phyloP scores from a whole-genome alignment of 768 basidiomycete genomes.

The Pseudohyphozyma bogoriensis region DNA sequence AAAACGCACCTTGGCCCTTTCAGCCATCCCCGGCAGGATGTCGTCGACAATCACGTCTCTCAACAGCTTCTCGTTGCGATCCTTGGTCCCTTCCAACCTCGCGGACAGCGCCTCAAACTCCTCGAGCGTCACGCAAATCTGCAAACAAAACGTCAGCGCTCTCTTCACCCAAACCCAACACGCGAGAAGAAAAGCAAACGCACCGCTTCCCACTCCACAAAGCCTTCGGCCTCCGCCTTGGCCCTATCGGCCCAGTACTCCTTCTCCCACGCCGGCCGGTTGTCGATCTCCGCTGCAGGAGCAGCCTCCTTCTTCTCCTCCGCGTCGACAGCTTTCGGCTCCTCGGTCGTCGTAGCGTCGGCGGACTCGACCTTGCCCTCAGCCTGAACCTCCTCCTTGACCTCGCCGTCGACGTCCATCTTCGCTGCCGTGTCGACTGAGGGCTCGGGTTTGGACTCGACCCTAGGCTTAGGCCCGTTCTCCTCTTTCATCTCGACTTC shows the following conservation, averaged over 20 bases:
- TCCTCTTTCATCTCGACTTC: conserved; percentile 31
- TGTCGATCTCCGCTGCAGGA: conserved; percentile 9
- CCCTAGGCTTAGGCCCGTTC: conserved; percentile 17
- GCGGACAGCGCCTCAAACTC: conserved; percentile 79
- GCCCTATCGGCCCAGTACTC: conserved; percentile 27
- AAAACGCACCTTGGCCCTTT: conserved; percentile 36
- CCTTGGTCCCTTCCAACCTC: conserved; percentile 61
- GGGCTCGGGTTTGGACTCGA: conserved; percentile 19
- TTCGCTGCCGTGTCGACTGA: conserved; percentile 29
- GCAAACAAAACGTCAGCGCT: background rate
- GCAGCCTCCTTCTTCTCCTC: conserved; percentile 27
- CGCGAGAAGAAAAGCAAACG: conserved; percentile 15
- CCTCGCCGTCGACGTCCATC: conserved; percentile 3
- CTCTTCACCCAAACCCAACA: background rate
- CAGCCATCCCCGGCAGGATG: conserved; percentile 61
- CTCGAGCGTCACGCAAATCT: conserved; percentile 71
- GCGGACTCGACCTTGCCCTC: conserved; percentile 7
- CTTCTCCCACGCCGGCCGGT: conserved; percentile 28
- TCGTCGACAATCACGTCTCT: conserved; percentile 56
- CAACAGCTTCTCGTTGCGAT: conserved; percentile 71
- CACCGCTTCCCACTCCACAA: conserved; percentile 88
- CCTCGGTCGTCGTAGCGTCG: background rate
- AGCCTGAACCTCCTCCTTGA: conserved; percentile 4
- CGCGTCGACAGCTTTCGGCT: conserved; percentile 26
- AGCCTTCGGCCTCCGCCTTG: conserved; percentile 40